Percentiles rank a stretch among this genome's conserved stretches.
phyloP scores from a whole-genome alignment of 192 early-diverging fungal genomes.

The Coemansia sp. region DNA sequence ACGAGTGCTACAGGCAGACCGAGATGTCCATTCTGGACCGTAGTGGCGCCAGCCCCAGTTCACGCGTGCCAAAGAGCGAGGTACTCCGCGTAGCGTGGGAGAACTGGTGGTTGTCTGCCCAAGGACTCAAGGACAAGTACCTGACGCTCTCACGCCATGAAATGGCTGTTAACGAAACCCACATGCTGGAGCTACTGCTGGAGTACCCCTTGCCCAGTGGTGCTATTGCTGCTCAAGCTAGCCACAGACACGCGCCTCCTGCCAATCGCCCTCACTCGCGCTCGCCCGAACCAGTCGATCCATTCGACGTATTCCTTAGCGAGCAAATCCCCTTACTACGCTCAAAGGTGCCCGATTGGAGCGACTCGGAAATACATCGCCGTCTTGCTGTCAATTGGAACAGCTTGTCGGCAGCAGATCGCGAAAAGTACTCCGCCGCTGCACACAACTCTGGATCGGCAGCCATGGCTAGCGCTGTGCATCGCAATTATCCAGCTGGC shows the following conservation, averaged over 20 bases:
- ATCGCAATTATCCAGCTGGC: conserved; percentile 10
- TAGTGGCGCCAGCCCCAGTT: not conserved
- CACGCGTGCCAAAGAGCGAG: conserved; percentile 25
- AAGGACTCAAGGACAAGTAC: conserved; percentile 47
- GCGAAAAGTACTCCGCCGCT: conserved; percentile 28
- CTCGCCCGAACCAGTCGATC: conserved; percentile 28
- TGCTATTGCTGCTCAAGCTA: conserved; percentile 18
- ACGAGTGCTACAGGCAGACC: conserved; percentile 23
- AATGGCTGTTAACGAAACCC: conserved; percentile 42
- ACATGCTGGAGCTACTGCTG: conserved; percentile 49
- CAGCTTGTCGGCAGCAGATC: conserved; percentile 31
- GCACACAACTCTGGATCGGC: not conserved
- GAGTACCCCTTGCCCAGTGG: conserved; percentile 47
- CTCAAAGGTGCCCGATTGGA: conserved; percentile 52
- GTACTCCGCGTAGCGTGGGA: conserved; percentile 47
- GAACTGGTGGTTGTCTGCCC: conserved; percentile 48
- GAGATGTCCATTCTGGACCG: conserved; percentile 25
- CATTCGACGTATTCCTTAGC: conserved; percentile 36
- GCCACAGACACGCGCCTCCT: not conserved
- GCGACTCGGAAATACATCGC: conserved; percentile 41
- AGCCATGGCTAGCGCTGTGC: not conserved
- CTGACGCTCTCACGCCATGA: conserved; percentile 43
- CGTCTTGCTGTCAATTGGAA: conserved; percentile 50
- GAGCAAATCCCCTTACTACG: conserved; percentile 51
- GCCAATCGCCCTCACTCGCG: conserved; percentile 10